phyloP scores from a whole-genome alignment of 805 yeast genomes.

The Saccharomycopsis selenospora region DNA sequence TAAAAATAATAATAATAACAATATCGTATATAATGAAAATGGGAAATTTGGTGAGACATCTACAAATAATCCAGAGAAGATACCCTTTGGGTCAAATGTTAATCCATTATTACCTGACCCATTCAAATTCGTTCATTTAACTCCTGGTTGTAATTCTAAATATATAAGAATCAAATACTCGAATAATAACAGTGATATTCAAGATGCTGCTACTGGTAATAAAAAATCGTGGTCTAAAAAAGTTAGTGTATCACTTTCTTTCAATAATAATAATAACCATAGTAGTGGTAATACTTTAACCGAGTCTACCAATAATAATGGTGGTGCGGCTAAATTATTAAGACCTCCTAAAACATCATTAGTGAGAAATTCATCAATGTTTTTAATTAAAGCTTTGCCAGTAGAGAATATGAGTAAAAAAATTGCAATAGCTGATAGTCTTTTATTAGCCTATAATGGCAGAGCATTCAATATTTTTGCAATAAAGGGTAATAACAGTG shows the following conservation, averaged over 20 bases:
- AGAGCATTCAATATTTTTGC: constrained; percentile 36
- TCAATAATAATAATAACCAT: neutral
- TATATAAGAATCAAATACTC: constrained; percentile 10
- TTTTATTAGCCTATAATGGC: constrained; percentile 42
- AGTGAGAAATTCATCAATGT: constrained; percentile 30
- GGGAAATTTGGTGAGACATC: neutral
- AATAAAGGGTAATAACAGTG: constrained; percentile 6
- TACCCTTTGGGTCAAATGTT: constrained; percentile 45
- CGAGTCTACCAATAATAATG: neutral
- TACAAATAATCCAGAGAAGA: constrained; percentile 24
- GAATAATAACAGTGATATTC: neutral
- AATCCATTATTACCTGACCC: constrained; percentile 49
- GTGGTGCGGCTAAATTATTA: constrained; percentile 10
- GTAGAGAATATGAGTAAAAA: constrained; percentile 29
- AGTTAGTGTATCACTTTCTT: neutral
- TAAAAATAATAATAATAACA: no score
- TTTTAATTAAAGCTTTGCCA: constrained; percentile 29
- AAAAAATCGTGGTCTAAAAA: constrained; percentile 5
- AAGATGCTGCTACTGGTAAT: neutral
- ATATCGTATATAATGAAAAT: neutral
- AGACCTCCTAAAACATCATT: constrained; percentile 29
- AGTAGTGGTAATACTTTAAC: neutral
- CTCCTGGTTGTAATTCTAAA: constrained; percentile 42
- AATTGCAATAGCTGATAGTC: constrained; percentile 25
- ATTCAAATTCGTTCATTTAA: constrained; percentile 43